Evolutionary conservation across 306 rosid species (phyloP), one percentile per base, ranked within the genome.

Genomic region (Casuarina cunninghamiana): DNA sequence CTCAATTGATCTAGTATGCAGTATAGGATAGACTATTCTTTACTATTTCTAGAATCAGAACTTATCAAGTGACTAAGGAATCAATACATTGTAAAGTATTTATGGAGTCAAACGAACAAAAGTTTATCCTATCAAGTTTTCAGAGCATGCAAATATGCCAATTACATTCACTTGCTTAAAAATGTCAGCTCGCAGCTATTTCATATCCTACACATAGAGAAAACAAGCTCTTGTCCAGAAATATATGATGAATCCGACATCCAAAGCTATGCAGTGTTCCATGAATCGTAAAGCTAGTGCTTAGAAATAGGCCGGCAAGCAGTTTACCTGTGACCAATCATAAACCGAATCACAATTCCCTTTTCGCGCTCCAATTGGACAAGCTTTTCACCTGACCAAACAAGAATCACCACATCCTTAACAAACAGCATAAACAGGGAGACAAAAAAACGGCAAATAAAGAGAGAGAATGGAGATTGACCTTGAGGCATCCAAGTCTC

Each of bases 401-500:
- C 32, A 60, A 15, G 26, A 21, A 73, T 38, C 35, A 75, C 0
- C 54, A 74, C 21, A 2, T 53, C 75, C 39, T 76, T 74, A 89
- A 80, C 85, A 73, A 77, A 50, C 38, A 85, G 42, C 66, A 77
- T 43, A 69, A 61, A 38, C 21, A 69, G 49, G 9, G 10, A 58
- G 16, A 58, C 65, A 6, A 3, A 26, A 48, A 15, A 49, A 37
- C 8, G 69, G 50, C 8, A 82, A 45, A 71, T 13, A 55, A 21
- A 48, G 26, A 13, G 48, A 74, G 10, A 50, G 35, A 16, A 4
- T 3, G 6, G 16, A 8, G 10, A 15, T 17, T 3, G 78, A 95
- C 99, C 99, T 84, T 90, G 96, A 68, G 99, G 99, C 99, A 95
- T 95, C 99, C 99, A 95, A 67, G 99, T 95, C 85, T 91, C 97